These are phyloP conservation scores for Xerocomus brunneocitrinus DNA, from an alignment of 768 basidiomycete species.

Conservation along the genomic window DNA sequence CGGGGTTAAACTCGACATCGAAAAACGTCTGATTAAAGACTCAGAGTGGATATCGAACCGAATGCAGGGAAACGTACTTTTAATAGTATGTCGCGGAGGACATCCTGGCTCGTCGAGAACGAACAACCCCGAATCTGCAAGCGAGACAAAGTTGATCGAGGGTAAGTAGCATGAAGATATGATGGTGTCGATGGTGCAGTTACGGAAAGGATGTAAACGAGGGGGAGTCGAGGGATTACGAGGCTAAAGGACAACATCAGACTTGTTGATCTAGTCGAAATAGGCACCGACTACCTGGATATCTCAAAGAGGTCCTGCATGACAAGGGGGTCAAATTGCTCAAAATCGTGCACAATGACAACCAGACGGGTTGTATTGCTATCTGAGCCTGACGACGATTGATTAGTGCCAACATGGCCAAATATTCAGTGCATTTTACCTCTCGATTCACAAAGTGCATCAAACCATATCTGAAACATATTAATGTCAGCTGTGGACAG, in stretches of 20 bases:
- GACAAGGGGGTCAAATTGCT: constrained; percentile 58
- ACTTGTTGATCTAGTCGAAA: neutral
- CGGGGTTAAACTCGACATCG: constrained; percentile 53
- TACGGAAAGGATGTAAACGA: constrained; percentile 61
- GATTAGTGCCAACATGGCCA: neutral
- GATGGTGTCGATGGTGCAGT: constrained; percentile 52
- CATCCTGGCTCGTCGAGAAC: constrained; percentile 43
- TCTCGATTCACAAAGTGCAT: constrained; percentile 34
- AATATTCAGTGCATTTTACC: constrained; percentile 29
- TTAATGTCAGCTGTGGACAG: constrained; percentile 60
- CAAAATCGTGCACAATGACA: constrained; percentile 68
- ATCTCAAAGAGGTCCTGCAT: constrained; percentile 70
- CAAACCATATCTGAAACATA: constrained; percentile 58
- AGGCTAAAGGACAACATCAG: constrained; percentile 36
- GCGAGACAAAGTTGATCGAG: constrained; percentile 53
- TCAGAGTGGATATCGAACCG: neutral
- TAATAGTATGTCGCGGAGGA: constrained; percentile 52
- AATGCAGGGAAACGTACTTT: constrained; percentile 37
- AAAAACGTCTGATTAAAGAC: constrained; percentile 54
- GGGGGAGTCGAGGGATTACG: constrained; percentile 48
- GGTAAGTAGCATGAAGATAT: constrained; percentile 56
- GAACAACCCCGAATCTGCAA: constrained; percentile 50
- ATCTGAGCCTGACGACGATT: constrained; percentile 8
- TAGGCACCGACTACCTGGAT: constrained; percentile 48
- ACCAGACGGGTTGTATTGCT: constrained; percentile 39